Base-by-base conservation (phyloP, 164 flowering plant genomes). In the Magnolia kwangsiensis region DNA sequence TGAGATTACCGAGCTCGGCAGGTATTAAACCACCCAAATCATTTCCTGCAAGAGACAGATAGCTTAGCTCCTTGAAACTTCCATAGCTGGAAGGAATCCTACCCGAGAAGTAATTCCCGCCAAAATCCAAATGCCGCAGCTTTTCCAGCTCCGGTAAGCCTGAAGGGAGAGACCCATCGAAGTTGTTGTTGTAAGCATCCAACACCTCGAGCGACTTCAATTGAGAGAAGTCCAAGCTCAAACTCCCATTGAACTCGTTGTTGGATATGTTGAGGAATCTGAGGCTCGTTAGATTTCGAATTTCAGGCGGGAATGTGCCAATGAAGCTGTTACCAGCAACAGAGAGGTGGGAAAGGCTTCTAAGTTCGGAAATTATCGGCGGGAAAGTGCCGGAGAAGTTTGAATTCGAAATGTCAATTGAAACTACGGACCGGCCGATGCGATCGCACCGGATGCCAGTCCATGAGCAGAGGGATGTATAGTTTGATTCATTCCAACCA, bases 41-140 rank as follows among this genome's bases (percentile, higher is more conserved):
- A 76, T 89, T 91, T 14, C 92, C 95, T 5, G 86, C 87, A 0
- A 91, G 76, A 0, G 85, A 81, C 5, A 91, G 84, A 71, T 75
- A 87, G 21, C 78, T 74, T 31, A 89, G 86, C 84, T 78, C 80
- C 76, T 73, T 64, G 76, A 87, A 63, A 9, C 71, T 76, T 69
- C 90, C 95, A 78, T 88, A 91, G 73, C 69, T 75, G 1, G 77
- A 67, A 1, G 90, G 91, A 18, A 91, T 91, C 4, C 50, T 72
- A 2, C 95, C 92, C 0, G 81, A 65, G 81, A 91, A 89, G 83
- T 67, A 91, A 72, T 91, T 89, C 72, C 95, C 95, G 16, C 90
- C 91, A 51, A 91, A 78, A 78, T 88, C 74, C 81, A 89, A 86
- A 78, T 87, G 85, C 72, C 45, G 74, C 55, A 91, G 80, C 76